Evolutionary conservation across 352 stramenopile species (phyloP), one percentile per base, ranked within the genome.

Genomic region (Pythium brassicae): DNA sequence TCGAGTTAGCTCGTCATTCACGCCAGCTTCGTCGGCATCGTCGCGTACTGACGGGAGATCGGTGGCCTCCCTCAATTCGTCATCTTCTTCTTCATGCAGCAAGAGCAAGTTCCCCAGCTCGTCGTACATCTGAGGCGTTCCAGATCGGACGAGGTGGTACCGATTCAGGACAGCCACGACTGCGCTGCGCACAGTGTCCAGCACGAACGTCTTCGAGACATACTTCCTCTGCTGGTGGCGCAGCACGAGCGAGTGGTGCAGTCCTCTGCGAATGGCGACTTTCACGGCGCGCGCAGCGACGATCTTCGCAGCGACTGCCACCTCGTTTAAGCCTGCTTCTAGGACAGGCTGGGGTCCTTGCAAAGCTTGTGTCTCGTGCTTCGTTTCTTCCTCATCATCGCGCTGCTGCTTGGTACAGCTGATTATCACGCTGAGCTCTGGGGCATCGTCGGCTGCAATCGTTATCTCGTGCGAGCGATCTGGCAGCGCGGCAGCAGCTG

Each of bases 211-310:
- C 43, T 63, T 63, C 23, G 32, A 29, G 9, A 59, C 34, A 20
- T 55, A 55, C 50, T 59, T 63, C 12, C 50, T 7, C 20, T 59
- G 29, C 37, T 53, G 39, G n/a, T 48, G 35, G 9, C 58, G 32
- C 34, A 63, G 27, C 10, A 59, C 44, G 34, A 63, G 29, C 26
- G 34, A 57, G 35, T 63, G 57, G 27, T 58, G 57, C 27, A 63
- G 19, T 22, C 57, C 57, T 14, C 32, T 57, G 20, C 26, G 50
- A 10, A 63, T 26, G 15, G 44, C 34, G 2, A 10, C 39, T 14
- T 39, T n/a, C n/a, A 63, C 57, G 3, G 20, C 43, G 34, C 27
- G 53, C 7, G 50, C 57, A 39, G 53, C 50, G n/a, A 50, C 14
- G 22, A 4, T 15, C 29, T 43, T 27, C 15, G 25, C n/a, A 42